phyloP scores from a whole-genome alignment of 306 rosid species.

The Begonia loranthoides region DNA sequence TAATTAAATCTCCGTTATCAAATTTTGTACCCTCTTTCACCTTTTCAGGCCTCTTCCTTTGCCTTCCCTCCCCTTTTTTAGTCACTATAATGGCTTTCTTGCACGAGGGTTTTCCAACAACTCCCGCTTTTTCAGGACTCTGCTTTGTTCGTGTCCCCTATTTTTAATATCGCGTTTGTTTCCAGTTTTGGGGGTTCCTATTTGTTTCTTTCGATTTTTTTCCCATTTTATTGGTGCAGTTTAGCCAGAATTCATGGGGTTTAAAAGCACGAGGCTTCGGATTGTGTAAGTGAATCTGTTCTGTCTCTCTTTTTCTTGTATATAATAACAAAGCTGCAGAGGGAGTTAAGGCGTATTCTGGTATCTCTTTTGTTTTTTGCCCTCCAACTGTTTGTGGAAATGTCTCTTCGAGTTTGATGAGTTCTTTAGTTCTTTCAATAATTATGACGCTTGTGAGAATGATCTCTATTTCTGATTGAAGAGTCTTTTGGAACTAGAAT shows the following conservation, averaged over 20 bases:
- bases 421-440: background rate
- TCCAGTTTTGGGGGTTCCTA: background rate
- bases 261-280: background rate
- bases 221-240: background rate
- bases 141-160: background rate
- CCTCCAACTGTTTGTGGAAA: background rate
- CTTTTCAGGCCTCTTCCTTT: too few relatives aligned
- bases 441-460: background rate
- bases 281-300: background rate
- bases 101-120: background rate
- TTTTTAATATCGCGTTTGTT: background rate
- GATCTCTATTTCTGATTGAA: too few relatives aligned
- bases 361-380: background rate
- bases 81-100: background rate
- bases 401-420: background rate
- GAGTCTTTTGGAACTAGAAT: too few relatives aligned
- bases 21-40: too few relatives aligned
- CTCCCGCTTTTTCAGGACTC: background rate
- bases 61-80: too few relatives aligned
- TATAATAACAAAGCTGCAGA: background rate
- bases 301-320: background rate
- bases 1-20: too few relatives aligned
- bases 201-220: background rate
- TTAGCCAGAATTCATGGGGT: background rate
- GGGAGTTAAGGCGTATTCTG: background rate